A percentile compares a stretch with the other conserved stretches of the same genome.
These are phyloP conservation scores for Pyrenula massariospora DNA, from an alignment of 495 filamentous ascomycete genomes.

Conservation along the genomic window DNA sequence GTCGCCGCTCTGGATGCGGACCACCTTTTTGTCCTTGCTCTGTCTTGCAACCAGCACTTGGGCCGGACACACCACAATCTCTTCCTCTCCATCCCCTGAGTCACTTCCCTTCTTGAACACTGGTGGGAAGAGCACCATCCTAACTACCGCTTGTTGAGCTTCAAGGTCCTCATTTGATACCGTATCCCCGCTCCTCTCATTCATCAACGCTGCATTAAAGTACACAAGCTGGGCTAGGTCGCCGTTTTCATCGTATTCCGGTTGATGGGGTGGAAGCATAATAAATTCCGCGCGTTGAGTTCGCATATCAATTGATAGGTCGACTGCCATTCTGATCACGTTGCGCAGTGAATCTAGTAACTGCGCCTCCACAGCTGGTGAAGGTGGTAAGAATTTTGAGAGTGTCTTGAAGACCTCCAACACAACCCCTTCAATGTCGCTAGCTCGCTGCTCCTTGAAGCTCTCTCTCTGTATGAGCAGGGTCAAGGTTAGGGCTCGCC, in stretches of 20 bases:
- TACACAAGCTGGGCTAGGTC: slow-evolving; percentile 69
- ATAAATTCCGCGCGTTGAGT: slow-evolving; percentile 91
- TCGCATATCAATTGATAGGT: slow-evolving; percentile 89
- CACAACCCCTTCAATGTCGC: slow-evolving; percentile 82
- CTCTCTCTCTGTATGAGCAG: slow-evolving; percentile 65
- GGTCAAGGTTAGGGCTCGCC: slow-evolving; percentile 88
- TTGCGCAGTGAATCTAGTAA: slow-evolving; percentile 71
- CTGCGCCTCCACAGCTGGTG: slow-evolving; percentile 57
- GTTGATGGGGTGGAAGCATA: slow-evolving; percentile 92
- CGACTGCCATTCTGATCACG: slow-evolving; percentile 72
- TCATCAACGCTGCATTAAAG: slow-evolving; percentile 89
- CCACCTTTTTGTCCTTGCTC: slow-evolving; percentile 30
- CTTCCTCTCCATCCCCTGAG: slow-evolving; percentile 68
- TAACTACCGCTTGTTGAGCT: slow-evolving; percentile 59
- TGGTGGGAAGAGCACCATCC: slow-evolving; percentile 85
- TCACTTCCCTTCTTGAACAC: slow-evolving; percentile 94
- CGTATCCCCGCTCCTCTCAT: slow-evolving; percentile 66
- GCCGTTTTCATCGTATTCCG: slow-evolving; percentile 87
- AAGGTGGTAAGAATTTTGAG: slow-evolving; percentile 68
- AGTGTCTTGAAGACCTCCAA: slow-evolving; percentile 74
- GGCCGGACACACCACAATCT: slow-evolving; percentile 86
- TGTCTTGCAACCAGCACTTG: slow-evolving; percentile 65
- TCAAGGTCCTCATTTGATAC: slow-evolving; percentile 68
- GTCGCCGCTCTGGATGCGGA: slow-evolving; percentile 29
- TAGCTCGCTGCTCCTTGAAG: slow-evolving; percentile 63